Conservation (phyloP, 352 stramenopile genomes). For the Pythium phragmiticola region DNA sequence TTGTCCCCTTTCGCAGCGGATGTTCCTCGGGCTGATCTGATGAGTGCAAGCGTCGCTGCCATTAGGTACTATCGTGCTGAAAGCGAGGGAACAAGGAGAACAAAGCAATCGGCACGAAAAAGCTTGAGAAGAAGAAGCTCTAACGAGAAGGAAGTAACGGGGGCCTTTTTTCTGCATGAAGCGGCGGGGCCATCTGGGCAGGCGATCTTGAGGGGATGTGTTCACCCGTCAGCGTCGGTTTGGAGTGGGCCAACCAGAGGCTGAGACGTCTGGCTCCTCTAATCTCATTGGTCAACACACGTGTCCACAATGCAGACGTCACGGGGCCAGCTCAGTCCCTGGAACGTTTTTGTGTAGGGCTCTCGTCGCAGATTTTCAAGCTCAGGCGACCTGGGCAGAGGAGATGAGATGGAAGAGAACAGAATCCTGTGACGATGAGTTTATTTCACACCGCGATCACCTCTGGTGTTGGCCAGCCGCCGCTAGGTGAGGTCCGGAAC, state of each 20-base stretch:
- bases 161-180: conserved; percentile 9
- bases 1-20: background rate
- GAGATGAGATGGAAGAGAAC: conserved; percentile 26
- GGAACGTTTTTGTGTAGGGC: conserved; percentile 4
- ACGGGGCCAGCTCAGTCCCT: conserved; percentile 9
- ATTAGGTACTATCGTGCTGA: too few species aligned
- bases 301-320: conserved; percentile 37
- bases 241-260: conserved; percentile 17
- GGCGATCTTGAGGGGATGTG: conserved; percentile 18
- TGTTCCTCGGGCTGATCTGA: too few species aligned
- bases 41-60: too few species aligned
- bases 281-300: conserved; percentile 26
- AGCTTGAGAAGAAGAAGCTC: background rate
- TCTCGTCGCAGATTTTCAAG: conserved; percentile 33
- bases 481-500: background rate
- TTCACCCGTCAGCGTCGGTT: conserved; percentile 14
- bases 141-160: background rate
- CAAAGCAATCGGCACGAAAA: background rate
- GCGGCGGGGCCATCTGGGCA: conserved; percentile 8
- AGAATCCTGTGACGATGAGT: conserved; percentile 28
- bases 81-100: too few species aligned
- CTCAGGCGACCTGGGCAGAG: background rate
- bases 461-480: background rate
- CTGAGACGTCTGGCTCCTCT: background rate
- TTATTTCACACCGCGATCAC: background rate